These are phyloP conservation scores for Evernia prunastri DNA, from an alignment of 495 filamentous ascomycete species.

Conservation along the genomic window DNA sequence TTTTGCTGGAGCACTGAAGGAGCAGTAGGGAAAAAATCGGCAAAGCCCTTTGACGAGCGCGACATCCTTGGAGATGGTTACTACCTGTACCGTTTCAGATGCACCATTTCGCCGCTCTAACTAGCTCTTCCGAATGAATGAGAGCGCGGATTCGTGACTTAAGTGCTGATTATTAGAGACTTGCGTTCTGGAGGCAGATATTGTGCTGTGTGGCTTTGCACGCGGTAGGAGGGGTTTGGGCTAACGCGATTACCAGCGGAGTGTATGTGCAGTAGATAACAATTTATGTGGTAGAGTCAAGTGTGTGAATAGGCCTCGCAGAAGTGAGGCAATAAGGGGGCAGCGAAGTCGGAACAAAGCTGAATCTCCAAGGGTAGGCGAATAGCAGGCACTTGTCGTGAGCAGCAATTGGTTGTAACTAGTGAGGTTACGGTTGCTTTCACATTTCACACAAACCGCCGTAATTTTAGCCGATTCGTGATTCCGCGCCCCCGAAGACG, in stretches of 20 bases:
- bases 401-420: neutral
- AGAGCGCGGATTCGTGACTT: neutral
- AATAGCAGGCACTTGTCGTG: constrained; percentile 1
- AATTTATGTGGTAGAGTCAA: neutral
- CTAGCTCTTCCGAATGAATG: neutral
- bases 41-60: constrained; percentile 76
- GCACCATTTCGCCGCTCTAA: constrained; percentile 20
- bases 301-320: neutral
- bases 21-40: constrained; percentile 84
- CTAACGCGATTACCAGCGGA: constrained; percentile 15
- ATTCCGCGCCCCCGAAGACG: neutral
- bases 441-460: constrained; percentile 2
- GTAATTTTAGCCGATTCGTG: constrained; percentile 2
- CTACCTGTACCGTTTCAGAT: constrained; percentile 20
- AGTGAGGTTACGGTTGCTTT: constrained; percentile 5
- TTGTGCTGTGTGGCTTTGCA: constrained; percentile 14
- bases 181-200: constrained; percentile 3
- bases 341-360: neutral
- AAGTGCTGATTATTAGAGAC: constrained; percentile 1
- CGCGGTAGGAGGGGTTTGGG: constrained; percentile 19
- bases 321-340: neutral
- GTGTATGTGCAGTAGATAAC: neutral
- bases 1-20: constrained; percentile 59
- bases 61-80: constrained; percentile 50
- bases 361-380: neutral